Percentiles rank a stretch among this genome's conserved stretches.
Conservation (phyloP, 2,329 filamentous ascomycete genomes). For the Trichoderma arundinaceum region DNA sequence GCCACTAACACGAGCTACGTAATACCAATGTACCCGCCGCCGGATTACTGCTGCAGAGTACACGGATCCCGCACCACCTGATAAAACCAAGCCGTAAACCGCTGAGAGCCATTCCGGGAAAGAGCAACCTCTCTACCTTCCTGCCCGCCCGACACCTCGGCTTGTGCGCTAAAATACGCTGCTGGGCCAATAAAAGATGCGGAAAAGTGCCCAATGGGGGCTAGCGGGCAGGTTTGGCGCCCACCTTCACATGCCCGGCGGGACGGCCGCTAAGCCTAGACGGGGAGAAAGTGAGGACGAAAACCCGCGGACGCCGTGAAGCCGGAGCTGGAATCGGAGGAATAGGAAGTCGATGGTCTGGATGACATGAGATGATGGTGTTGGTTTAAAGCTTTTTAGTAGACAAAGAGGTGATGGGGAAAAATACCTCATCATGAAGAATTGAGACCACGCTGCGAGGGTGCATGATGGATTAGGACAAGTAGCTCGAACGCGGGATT, state of each 20-base stretch:
- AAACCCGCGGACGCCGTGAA: conserved; percentile 31
- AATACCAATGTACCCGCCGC: conserved; percentile 3
- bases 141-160: conserved; percentile 4
- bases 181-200: background rate
- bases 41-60: conserved; percentile 2
- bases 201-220: background rate
- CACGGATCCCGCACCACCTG: background rate
- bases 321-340: conserved; percentile 11
- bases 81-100: background rate
- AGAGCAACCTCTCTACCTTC: background rate
- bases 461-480: background rate
- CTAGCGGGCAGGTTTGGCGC: background rate
- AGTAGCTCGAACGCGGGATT: too few relatives aligned
- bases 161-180: background rate
- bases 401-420: too few relatives aligned
- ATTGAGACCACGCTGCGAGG: background rate
- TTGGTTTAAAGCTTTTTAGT: background rate
- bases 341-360: background rate
- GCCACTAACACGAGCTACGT: conserved; percentile 25
- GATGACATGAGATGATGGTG: background rate
- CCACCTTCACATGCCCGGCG: conserved; percentile 27
- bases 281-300: background rate
- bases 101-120: conserved; percentile 15
- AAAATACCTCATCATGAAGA: conserved; percentile 1
- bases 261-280: conserved; percentile 14